phyloP scores from a whole-genome alignment of 2,329 filamentous ascomycete species.

The Coniella vitis region DNA sequence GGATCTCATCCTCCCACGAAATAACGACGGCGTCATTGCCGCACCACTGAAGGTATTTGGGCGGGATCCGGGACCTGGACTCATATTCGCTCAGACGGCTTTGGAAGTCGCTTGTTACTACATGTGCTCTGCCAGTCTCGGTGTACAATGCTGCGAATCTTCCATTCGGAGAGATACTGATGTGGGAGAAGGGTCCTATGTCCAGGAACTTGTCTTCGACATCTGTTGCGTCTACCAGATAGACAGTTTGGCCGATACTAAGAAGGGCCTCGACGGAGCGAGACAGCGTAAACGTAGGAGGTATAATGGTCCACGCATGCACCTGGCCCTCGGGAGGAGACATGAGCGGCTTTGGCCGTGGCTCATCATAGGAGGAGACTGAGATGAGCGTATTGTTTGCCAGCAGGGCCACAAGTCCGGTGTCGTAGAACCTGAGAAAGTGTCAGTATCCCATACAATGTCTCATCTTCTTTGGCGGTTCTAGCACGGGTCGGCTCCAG shows the following conservation, averaged over 20 bases:
- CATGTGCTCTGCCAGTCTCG: slow-evolving; percentile 75
- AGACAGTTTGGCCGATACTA: slow-evolving; percentile 77
- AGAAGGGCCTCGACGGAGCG: slow-evolving; percentile 88
- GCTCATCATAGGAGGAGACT: slow-evolving; percentile 86
- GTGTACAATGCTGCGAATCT: slow-evolving; percentile 85
- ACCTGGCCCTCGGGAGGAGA: slow-evolving; percentile 70
- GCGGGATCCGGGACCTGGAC: slow-evolving; percentile 75
- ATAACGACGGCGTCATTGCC: slow-evolving; percentile 89
- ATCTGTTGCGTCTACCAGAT: slow-evolving; percentile 80
- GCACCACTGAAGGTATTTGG: slow-evolving; percentile 90
- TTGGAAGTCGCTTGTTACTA: slow-evolving; percentile 93
- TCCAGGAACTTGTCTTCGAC: slow-evolving; percentile 87
- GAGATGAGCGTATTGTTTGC: slow-evolving; percentile 81
- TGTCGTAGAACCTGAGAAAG: slow-evolving; percentile 65
- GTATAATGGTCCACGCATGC: slow-evolving; percentile 81
- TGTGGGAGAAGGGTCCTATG: slow-evolving; percentile 85
- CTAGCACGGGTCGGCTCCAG: not conserved
- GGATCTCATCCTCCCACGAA: slow-evolving; percentile 96
- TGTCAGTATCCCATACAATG: not conserved
- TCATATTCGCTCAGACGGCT: slow-evolving; percentile 88
- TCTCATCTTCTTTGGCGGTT: too few species aligned
- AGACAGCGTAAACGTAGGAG: slow-evolving; percentile 82
- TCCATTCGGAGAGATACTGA: slow-evolving; percentile 85
- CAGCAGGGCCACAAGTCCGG: slow-evolving; percentile 87
- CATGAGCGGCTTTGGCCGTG: slow-evolving; percentile 76